phyloP scores from a whole-genome alignment of 2,329 filamentous ascomycete genomes.

The Beauveria caledonica region DNA sequence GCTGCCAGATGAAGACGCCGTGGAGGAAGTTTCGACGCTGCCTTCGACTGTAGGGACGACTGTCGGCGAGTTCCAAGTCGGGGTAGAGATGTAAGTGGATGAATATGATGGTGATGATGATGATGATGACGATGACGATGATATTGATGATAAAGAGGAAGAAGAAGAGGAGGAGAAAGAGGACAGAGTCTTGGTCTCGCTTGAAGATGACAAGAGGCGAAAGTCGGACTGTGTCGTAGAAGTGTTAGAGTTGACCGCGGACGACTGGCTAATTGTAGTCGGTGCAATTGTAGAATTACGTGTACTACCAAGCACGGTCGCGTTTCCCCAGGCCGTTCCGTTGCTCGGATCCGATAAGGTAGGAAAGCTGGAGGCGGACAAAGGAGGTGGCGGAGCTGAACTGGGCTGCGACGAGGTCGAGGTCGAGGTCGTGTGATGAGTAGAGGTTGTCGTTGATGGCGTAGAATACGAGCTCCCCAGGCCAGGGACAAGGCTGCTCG shows the following conservation, averaged over 20 bases:
- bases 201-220: not conserved
- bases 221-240: constrained; percentile 1
- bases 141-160: not conserved
- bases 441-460: constrained; percentile 10
- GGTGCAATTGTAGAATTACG: not conserved
- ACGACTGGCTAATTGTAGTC: not conserved
- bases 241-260: not conserved
- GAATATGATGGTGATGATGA: not conserved
- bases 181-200: not conserved
- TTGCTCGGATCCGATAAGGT: constrained; percentile 9
- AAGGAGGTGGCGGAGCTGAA: not conserved
- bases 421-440: constrained; percentile 13
- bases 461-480: not conserved
- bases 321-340: constrained; percentile 7
- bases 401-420: constrained; percentile 1
- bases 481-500: constrained; percentile 2
- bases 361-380: not conserved
- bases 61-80: constrained; percentile 14
- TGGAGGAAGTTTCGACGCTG: constrained; percentile 14
- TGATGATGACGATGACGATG: not conserved
- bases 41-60: constrained; percentile 16
- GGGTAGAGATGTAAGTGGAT: constrained; percentile 1
- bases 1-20: constrained; percentile 11
- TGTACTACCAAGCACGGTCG: not conserved
- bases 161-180: not conserved